Percentiles rank a stretch among this genome's conserved stretches.
These are phyloP conservation scores for Albophoma yamanashiensis DNA, from an alignment of 2,329 filamentous ascomycete genomes.

Conservation along the genomic window DNA sequence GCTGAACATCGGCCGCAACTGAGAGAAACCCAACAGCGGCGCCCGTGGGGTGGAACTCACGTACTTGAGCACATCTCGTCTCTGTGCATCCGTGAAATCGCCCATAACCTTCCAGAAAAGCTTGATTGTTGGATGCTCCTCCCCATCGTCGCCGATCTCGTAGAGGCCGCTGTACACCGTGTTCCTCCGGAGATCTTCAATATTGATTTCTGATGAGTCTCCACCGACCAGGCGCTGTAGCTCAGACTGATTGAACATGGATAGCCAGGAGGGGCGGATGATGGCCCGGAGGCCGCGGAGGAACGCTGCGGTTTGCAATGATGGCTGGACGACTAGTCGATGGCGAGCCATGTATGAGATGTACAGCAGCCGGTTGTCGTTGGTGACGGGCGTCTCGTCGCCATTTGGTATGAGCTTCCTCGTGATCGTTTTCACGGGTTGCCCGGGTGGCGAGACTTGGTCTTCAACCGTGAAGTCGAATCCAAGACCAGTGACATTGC, in stretches of 20 bases:
- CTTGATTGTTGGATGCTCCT: slow-evolving; percentile 75
- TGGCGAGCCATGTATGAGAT: slow-evolving; percentile 86
- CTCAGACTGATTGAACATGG: slow-evolving; percentile 97
- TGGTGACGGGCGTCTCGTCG: slow-evolving; percentile 69
- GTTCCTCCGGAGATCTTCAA: slow-evolving; percentile 74
- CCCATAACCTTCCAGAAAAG: slow-evolving; percentile 90
- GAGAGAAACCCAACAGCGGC: slow-evolving; percentile 78
- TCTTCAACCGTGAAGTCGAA: slow-evolving; percentile 89
- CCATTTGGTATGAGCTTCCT: slow-evolving; percentile 69
- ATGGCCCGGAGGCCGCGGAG: slow-evolving; percentile 76
- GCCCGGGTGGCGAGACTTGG: slow-evolving; percentile 35
- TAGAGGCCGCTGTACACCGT: slow-evolving; percentile 86
- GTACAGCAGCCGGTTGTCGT: slow-evolving; percentile 88
- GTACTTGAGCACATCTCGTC: slow-evolving; percentile 83
- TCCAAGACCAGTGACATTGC: slow-evolving; percentile 58
- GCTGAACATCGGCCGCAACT: slow-evolving; percentile 76
- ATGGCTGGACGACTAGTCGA: slow-evolving; percentile 70
- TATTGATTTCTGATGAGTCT: slow-evolving; percentile 73
- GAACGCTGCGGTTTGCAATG: slow-evolving; percentile 76
- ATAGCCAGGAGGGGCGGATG: slow-evolving; percentile 85
- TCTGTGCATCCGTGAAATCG: slow-evolving; percentile 61
- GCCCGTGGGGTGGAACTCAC: slow-evolving; percentile 89
- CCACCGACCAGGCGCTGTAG: slow-evolving; percentile 89
- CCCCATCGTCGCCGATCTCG: slow-evolving; percentile 73
- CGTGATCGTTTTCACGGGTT: slow-evolving; percentile 51